Percentiles rank a stretch among this genome's conserved stretches.
These are phyloP conservation scores for Alisma plantagoaquatica DNA, from an alignment of 106 monocot genomes.

Conservation along the genomic window DNA sequence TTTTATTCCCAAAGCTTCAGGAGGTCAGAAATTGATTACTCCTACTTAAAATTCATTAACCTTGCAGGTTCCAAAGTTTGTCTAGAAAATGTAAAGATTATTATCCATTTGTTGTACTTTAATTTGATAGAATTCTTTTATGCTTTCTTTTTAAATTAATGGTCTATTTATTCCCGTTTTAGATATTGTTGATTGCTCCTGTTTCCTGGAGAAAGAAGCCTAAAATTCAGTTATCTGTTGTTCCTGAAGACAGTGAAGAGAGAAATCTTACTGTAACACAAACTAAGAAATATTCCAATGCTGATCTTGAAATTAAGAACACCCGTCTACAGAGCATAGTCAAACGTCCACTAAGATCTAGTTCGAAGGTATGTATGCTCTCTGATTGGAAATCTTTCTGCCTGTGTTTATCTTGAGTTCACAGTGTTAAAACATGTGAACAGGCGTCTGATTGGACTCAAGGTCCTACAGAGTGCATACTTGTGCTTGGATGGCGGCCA, in stretches of 20 bases:
- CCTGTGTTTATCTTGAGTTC: neutral
- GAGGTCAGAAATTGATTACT: too few relatives aligned
- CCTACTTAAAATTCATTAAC: too few relatives aligned
- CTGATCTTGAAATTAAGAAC: constrained; percentile 33
- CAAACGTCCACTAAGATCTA: constrained; percentile 69
- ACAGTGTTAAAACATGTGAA: constrained; percentile 1
- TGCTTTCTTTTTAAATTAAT: too few relatives aligned
- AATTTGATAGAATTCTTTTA: too few relatives aligned
- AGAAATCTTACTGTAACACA: neutral
- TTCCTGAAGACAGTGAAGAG: constrained; percentile 11
- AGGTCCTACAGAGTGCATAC: constrained; percentile 82
- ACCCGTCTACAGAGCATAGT: constrained; percentile 44
- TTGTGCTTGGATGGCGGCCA: constrained; percentile 89
- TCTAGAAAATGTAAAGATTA: too few relatives aligned
- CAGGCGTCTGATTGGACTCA: constrained; percentile 65
- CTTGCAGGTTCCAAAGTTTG: too few relatives aligned
- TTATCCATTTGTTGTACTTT: too few relatives aligned
- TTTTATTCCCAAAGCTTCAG: too few relatives aligned
- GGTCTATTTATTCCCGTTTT: neutral
- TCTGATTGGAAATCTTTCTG: neutral
- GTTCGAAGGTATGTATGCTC: constrained; percentile 55
- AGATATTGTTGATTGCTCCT: constrained; percentile 90
- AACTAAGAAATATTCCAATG: too few relatives aligned
- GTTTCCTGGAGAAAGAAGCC: constrained; percentile 40
- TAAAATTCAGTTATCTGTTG: constrained; percentile 26